Evolutionary conservation across 2,329 filamentous ascomycete genomes (phyloP).

Genomic region (Beauveria scarabaeidicola): DNA sequence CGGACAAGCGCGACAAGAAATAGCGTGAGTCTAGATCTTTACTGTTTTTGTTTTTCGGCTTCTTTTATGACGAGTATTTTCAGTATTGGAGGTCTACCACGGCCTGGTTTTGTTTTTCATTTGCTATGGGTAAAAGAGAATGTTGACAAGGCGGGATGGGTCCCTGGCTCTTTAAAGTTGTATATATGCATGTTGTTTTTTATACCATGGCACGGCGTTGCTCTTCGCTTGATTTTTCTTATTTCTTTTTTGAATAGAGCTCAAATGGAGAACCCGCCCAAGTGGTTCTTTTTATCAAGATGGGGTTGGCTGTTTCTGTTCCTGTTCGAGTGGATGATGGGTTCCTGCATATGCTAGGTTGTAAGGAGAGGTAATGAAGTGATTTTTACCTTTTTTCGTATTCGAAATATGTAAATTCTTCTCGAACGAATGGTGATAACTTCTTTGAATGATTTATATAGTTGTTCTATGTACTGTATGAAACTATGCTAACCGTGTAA

Average conservation of each 20-base stretch:
- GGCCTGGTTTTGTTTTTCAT: neutral
- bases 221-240: conserved; percentile 7
- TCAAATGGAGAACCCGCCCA: neutral
- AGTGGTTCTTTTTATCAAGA: neutral
- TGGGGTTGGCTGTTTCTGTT: neutral
- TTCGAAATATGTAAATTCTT: neutral
- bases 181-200: conserved; percentile 8
- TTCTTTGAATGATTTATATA: neutral
- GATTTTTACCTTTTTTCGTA: neutral
- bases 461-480: neutral
- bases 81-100: neutral
- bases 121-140: neutral
- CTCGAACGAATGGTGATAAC: neutral
- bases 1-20: conserved; percentile 40
- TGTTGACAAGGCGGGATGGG: neutral
- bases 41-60: neutral
- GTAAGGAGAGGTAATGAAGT: neutral
- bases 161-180: neutral
- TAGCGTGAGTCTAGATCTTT: conserved; percentile 9
- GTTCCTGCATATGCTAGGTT: neutral
- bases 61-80: neutral
- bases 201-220: conserved; percentile 31
- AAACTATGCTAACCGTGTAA: neutral
- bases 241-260: conserved; percentile 10
- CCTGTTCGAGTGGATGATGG: conserved; percentile 7